Percentiles rank a stretch among this genome's conserved stretches.
Evolutionary conservation across 345 rosid species (phyloP).

Genomic region (Turnera subulata): DNA sequence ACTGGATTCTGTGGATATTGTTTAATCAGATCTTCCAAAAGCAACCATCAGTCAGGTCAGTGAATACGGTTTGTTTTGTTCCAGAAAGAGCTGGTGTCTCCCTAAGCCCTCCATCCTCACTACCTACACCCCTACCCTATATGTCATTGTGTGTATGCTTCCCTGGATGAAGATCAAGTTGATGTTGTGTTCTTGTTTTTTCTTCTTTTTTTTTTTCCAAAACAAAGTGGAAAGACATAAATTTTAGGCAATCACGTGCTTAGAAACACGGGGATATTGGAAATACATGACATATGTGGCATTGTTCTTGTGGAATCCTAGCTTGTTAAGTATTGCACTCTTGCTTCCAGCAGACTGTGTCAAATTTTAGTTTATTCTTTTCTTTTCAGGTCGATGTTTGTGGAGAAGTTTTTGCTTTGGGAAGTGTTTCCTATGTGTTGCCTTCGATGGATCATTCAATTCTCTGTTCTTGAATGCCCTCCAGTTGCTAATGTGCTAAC

Average conservation of each 20-base stretch:
- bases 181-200: no score
- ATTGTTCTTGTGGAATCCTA: no score
- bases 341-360: slow-evolving; percentile 4
- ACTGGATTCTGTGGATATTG: slow-evolving; percentile 76
- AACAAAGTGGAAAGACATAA: no score
- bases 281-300: no score
- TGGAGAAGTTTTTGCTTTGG: slow-evolving; percentile 90
- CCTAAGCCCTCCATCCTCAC: no score
- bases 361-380: slow-evolving; percentile 5
- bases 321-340: background rate
- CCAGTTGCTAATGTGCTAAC: slow-evolving; percentile 42
- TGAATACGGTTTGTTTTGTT: slow-evolving; percentile 10
- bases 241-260: no score
- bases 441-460: slow-evolving; percentile 87
- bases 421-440: slow-evolving; percentile 85
- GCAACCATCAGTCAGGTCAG: slow-evolving; percentile 65
- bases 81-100: no score
- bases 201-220: no score
- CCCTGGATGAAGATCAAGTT: no score
- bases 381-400: slow-evolving; percentile 59
- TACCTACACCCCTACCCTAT: no score
- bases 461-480: slow-evolving; percentile 70
- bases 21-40: slow-evolving; percentile 42
- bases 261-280: no score
- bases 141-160: no score